Evolutionary conservation across 805 yeast species (phyloP).

Genomic region (Kuraishia hungarica): DNA sequence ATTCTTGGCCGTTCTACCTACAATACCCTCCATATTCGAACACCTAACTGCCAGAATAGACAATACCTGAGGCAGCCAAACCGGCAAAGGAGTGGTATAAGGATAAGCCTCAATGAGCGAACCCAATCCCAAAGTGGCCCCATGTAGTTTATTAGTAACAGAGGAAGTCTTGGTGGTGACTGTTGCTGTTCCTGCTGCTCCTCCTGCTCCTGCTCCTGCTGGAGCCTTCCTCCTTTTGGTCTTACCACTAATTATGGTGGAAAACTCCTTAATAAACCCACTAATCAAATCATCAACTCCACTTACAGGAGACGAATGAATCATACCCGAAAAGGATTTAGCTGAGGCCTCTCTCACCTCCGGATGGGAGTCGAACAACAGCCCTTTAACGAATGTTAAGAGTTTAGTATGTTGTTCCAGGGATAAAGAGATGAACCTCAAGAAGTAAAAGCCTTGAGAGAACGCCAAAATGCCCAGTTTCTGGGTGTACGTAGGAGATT

Average conservation of each 20-base stretch:
- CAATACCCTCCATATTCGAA: slow-evolving; percentile 63
- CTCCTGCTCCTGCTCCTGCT: no score
- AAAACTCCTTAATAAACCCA: slow-evolving; percentile 33
- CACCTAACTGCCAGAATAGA: slow-evolving; percentile 64
- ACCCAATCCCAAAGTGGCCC: slow-evolving; percentile 83
- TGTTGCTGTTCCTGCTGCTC: no score
- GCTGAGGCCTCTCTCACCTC: slow-evolving; percentile 75
- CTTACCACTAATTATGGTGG: slow-evolving; percentile 14
- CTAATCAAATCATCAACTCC: slow-evolving; percentile 33
- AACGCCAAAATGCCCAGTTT: slow-evolving; percentile 58
- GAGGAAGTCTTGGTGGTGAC: slow-evolving; percentile 17
- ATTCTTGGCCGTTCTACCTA: slow-evolving; percentile 79
- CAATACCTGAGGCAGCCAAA: slow-evolving; percentile 75
- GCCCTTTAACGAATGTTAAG: slow-evolving; percentile 38
- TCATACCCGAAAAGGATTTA: slow-evolving; percentile 66
- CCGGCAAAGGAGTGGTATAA: slow-evolving; percentile 83
- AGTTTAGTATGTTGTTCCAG: slow-evolving; percentile 37
- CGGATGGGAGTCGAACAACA: slow-evolving; percentile 54
- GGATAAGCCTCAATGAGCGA: slow-evolving; percentile 87
- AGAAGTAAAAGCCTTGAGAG: slow-evolving; percentile 61
- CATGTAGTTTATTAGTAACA: slow-evolving; percentile 41
- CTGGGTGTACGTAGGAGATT: slow-evolving; percentile 48
- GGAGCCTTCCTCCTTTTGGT: slow-evolving; percentile 24
- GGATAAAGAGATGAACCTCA: slow-evolving; percentile 50
- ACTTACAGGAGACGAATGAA: slow-evolving; percentile 52